Evolutionary conservation across 2,329 filamentous ascomycete genomes (phyloP).

Genomic region (Fusarium albidum): DNA sequence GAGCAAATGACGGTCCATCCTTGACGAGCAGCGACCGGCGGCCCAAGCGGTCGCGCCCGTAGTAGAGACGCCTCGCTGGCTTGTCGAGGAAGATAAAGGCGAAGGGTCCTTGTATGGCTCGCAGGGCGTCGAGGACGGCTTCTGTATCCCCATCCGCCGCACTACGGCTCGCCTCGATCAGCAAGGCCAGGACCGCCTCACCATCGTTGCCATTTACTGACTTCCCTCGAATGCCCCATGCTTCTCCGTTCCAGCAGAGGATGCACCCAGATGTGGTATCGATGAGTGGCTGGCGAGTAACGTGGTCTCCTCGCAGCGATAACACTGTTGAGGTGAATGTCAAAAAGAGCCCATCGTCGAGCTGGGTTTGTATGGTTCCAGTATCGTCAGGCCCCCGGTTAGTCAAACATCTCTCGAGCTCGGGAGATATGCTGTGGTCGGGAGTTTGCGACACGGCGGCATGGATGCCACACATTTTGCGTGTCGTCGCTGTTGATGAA

Average conservation of each 20-base stretch:
- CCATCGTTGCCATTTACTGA: conserved; percentile 81
- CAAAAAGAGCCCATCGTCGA: conserved; percentile 53
- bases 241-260: conserved; percentile 98
- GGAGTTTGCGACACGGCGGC: conserved; percentile 52
- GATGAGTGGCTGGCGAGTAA: conserved; percentile 77
- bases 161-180: conserved; percentile 56
- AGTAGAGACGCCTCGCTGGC: conserved; percentile 70
- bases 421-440: conserved; percentile 41
- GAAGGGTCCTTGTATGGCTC: conserved; percentile 80
- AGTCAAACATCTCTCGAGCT: conserved; percentile 55
- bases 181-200: conserved; percentile 68
- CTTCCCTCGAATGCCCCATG: conserved; percentile 75
- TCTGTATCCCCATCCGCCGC: conserved; percentile 33
- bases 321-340: conserved; percentile 85
- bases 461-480: conserved; percentile 69
- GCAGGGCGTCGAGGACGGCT: conserved; percentile 60
- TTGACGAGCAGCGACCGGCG: conserved; percentile 80
- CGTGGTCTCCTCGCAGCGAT: conserved; percentile 79
- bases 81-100: conserved; percentile 86
- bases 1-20: conserved; percentile 57
- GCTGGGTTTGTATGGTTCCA: conserved; percentile 50
- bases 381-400: conserved; percentile 69
- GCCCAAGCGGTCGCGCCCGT: conserved; percentile 86
- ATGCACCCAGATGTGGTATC: conserved; percentile 66
- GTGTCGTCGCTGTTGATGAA: conserved; percentile 19